Evolutionary conservation across 2,329 filamentous ascomycete genomes (phyloP).

Genomic region (Sordariomycetes sp.): DNA sequence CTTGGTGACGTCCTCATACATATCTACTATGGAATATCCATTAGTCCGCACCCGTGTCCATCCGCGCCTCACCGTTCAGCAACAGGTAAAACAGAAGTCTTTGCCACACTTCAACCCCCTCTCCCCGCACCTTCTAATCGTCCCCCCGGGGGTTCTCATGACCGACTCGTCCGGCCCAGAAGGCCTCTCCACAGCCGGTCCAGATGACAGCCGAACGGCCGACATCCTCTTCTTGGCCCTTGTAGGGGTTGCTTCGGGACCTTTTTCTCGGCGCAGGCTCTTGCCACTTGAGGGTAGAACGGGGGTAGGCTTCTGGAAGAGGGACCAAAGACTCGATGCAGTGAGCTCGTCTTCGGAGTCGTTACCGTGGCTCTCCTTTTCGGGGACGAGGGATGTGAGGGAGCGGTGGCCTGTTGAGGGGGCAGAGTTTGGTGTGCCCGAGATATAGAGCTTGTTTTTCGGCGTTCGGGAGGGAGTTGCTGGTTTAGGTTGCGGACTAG

Average conservation of each 20-base stretch:
- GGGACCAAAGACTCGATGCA: background rate
- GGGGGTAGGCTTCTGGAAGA: background rate
- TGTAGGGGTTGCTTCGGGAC: background rate
- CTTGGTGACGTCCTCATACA: too few relatives aligned
- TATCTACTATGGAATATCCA: too few relatives aligned
- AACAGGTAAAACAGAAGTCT: conserved; percentile 39
- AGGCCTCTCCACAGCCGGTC: background rate
- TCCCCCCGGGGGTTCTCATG: conserved; percentile 34
- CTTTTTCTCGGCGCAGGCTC: background rate
- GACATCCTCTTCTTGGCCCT: background rate
- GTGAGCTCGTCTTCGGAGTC: conserved; percentile 3
- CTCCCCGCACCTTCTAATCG: conserved; percentile 36
- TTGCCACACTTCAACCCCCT: conserved; percentile 40
- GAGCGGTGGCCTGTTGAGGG: conserved; percentile 1
- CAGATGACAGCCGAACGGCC: background rate
- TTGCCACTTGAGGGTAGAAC: background rate
- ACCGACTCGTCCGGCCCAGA: conserved; percentile 6
- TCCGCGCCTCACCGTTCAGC: conserved; percentile 1
- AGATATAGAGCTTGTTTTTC: conserved; percentile 9
- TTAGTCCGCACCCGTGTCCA: too few relatives aligned
- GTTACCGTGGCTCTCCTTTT: background rate
- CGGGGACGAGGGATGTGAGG: conserved; percentile 4
- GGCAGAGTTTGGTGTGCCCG: background rate
- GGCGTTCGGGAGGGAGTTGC: conserved; percentile 1
- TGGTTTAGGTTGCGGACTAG: background rate